Conservation (phyloP, 768 basidiomycete species). For the Mycena rebaudengoi region DNA sequence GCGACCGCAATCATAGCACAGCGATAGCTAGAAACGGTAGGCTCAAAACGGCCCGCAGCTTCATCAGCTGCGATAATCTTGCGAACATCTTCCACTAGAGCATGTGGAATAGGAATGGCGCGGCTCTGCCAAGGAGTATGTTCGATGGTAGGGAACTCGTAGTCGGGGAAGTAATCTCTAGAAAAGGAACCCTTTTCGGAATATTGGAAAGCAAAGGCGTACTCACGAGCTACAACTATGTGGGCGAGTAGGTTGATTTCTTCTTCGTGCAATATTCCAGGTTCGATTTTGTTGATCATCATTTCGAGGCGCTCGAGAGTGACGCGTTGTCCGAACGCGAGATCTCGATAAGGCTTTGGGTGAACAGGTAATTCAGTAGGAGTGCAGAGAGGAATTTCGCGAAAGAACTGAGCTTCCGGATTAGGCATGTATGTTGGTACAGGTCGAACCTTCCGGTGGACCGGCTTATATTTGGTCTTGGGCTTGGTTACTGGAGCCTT, state of each 20-base stretch:
- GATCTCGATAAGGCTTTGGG: conserved; percentile 2
- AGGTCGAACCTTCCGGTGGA: conserved; percentile 5
- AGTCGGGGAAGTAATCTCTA: conserved; percentile 31
- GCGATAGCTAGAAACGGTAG: conserved; percentile 29
- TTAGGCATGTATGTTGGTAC: background rate
- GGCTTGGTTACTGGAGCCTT: background rate
- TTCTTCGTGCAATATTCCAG: background rate
- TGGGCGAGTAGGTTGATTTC: conserved; percentile 27
- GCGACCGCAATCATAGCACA: conserved; percentile 31
- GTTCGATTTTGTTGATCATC: conserved; percentile 24
- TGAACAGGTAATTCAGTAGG: conserved; percentile 1
- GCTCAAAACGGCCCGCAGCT: conserved; percentile 30
- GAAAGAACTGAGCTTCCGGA: conserved; percentile 9
- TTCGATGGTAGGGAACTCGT: conserved; percentile 30
- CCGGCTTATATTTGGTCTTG: conserved; percentile 7
- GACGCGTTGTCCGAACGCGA: conserved; percentile 6
- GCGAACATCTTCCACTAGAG: conserved; percentile 26
- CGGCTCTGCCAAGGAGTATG: conserved; percentile 32
- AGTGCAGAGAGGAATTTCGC: conserved; percentile 6
- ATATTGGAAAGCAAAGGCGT: conserved; percentile 31
- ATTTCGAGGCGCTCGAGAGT: conserved; percentile 19
- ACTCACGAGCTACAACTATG: conserved; percentile 19
- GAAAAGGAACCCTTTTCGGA: conserved; percentile 31
- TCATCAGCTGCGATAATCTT: conserved; percentile 28
- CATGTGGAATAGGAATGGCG: conserved; percentile 30